A percentile compares a stretch with the other conserved stretches of the same genome.
phyloP scores from a whole-genome alignment of 805 yeast species.

The Saccharomycopsis fibuligera region DNA sequence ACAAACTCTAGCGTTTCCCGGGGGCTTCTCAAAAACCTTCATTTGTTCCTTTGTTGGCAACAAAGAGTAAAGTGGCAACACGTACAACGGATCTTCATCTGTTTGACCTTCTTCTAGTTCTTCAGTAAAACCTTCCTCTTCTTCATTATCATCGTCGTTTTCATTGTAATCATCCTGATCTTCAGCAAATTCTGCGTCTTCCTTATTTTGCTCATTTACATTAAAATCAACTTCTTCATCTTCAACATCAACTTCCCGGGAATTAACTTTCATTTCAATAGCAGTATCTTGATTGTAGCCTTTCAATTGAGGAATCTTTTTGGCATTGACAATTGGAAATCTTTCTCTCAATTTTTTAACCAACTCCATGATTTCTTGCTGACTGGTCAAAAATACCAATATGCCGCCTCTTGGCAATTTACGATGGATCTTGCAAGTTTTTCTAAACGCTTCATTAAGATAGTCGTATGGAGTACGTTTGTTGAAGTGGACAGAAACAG shows the following conservation, averaged over 20 bases:
- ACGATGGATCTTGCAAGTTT: conserved; percentile 80
- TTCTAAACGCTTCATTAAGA: conserved; percentile 77
- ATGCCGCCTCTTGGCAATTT: conserved; percentile 92
- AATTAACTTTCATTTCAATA: conserved; percentile 30
- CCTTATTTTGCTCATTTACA: conserved; percentile 23
- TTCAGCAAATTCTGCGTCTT: conserved; percentile 27
- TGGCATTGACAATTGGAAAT: conserved; percentile 43
- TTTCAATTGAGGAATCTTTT: conserved; percentile 21
- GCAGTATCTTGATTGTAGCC: conserved; percentile 30
- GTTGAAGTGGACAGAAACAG: conserved; percentile 88
- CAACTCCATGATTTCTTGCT: conserved; percentile 76
- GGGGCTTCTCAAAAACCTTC: conserved; percentile 84
- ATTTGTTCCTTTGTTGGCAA: conserved; percentile 93
- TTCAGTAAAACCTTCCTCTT: conserved; percentile 64
- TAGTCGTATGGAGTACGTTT: conserved; percentile 72
- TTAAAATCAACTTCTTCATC: conserved; percentile 82
- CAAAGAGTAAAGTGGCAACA: conserved; percentile 85
- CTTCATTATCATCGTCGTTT: conserved; percentile 39
- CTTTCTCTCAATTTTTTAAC: conserved; percentile 63
- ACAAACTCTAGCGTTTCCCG: conserved; percentile 78
- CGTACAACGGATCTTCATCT: conserved; percentile 74
- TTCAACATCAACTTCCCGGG: conserved; percentile 66
- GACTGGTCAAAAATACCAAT: conserved; percentile 87
- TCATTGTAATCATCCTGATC: conserved; percentile 28
- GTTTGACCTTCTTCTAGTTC: conserved; percentile 63